These are phyloP conservation scores for Kluyveromyces nonfermentans DNA, from an alignment of 805 yeast species.

Conservation along the genomic window DNA sequence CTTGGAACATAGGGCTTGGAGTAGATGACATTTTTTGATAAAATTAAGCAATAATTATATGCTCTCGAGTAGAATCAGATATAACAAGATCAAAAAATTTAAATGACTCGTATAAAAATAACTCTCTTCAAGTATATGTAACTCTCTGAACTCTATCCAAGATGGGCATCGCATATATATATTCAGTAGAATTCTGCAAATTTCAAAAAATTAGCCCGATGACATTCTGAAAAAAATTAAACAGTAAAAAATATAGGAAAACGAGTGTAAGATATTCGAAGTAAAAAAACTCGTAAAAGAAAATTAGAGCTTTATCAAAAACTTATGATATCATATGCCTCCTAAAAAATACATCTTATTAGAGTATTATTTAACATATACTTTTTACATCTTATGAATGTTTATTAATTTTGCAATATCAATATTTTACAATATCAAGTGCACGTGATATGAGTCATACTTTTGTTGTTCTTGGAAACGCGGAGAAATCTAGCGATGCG, in stretches of 20 bases:
- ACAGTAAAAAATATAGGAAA: neutral
- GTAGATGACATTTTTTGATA: constrained; percentile 1
- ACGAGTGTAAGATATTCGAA: neutral
- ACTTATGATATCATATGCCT: no score
- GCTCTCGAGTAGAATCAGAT: neutral
- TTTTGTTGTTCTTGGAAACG: neutral
- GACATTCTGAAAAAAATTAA: neutral
- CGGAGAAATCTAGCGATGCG: neutral
- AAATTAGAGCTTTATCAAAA: no score
- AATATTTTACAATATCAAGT: no score
- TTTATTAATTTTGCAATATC: no score
- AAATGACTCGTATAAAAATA: no score
- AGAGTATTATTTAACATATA: no score
- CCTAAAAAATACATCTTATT: no score
- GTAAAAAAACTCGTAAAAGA: no score
- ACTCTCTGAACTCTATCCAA: neutral
- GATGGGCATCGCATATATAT: neutral
- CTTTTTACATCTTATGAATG: no score
- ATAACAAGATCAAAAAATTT: no score
- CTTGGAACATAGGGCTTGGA: constrained; percentile 34
- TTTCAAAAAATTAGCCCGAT: neutral
- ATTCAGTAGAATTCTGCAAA: neutral
- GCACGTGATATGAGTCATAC: neutral
- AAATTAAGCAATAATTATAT: no score
- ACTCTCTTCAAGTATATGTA: no score